Evolutionary conservation across 1,139 yeast genomes (phyloP).

Genomic region (Pichia sp.): DNA sequence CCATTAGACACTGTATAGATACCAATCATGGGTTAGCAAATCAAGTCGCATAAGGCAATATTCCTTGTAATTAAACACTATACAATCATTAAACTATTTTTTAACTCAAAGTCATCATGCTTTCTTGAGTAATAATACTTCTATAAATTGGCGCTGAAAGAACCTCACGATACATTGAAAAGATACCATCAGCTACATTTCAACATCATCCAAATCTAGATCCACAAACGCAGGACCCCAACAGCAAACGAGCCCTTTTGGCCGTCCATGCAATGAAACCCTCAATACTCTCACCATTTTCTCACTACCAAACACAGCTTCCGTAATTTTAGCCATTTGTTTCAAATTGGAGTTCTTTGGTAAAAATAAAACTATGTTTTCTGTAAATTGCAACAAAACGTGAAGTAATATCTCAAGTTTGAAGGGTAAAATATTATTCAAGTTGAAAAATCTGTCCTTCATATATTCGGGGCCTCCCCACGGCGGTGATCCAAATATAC

Average conservation of each 20-base stretch:
- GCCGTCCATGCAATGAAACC: conserved; percentile 33
- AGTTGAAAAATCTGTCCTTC: conserved; percentile 37
- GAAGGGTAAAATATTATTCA: conserved; percentile 51
- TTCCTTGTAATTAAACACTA: no score
- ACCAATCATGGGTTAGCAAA: no score
- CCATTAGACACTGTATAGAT: no score
- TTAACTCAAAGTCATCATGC: no score
- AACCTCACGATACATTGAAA: no score
- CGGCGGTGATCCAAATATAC: conserved; percentile 83
- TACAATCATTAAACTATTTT: no score
- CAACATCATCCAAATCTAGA: conserved; percentile 5
- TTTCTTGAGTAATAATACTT: no score
- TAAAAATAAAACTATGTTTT: conserved; percentile 60
- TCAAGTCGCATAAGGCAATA: no score
- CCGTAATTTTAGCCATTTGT: conserved; percentile 40
- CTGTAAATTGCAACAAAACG: conserved; percentile 35
- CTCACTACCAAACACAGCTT: conserved; percentile 35
- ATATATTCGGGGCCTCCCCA: conserved; percentile 91
- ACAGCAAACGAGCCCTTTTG: conserved; percentile 50
- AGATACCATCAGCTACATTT: no score
- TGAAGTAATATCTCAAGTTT: conserved; percentile 36
- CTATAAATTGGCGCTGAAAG: no score
- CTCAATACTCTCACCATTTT: conserved; percentile 42
- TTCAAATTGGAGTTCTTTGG: conserved; percentile 61
- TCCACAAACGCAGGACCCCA: conserved; percentile 39